A percentile compares a stretch with the other conserved stretches of the same genome.
Conservation (phyloP, 179 eudicot species). For the Silene coronaria region DNA sequence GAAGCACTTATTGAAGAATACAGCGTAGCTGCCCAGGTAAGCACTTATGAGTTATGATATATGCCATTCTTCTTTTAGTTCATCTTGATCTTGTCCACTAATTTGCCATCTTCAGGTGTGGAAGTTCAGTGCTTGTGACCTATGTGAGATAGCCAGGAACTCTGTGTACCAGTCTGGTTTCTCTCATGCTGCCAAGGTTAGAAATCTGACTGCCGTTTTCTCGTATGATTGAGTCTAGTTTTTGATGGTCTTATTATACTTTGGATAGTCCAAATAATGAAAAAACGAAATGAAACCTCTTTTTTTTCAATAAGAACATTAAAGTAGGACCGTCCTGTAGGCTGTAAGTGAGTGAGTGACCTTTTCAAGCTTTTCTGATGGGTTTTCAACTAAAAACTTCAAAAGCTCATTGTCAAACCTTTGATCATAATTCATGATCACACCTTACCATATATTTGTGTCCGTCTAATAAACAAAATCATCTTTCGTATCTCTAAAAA, state of each 20-base stretch:
- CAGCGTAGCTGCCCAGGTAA: constrained; percentile 73
- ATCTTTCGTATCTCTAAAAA: too few species aligned
- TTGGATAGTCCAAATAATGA: neutral
- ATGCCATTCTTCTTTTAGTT: constrained; percentile 12
- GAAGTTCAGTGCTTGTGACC: constrained; percentile 79
- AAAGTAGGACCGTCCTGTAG: neutral
- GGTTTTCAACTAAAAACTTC: neutral
- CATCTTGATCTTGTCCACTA: neutral
- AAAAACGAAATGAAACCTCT: too few species aligned
- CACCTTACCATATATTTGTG: too few species aligned
- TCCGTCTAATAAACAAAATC: neutral
- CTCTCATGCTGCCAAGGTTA: constrained; percentile 72
- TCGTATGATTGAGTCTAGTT: neutral
- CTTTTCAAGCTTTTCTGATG: neutral
- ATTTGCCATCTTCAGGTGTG: constrained; percentile 46
- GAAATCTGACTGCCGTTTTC: neutral
- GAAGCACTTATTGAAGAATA: constrained; percentile 81
- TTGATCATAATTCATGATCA: neutral
- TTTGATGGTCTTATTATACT: neutral
- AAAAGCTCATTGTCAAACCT: neutral
- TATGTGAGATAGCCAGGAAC: constrained; percentile 79
- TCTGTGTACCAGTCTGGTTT: constrained; percentile 83
- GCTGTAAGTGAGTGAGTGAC: neutral
- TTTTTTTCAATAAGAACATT: neutral
- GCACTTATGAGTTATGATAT: neutral